These are phyloP conservation scores for Stephanodiscus minutulus DNA, from an alignment of 108 stramenopile genomes.

Conservation along the genomic window DNA sequence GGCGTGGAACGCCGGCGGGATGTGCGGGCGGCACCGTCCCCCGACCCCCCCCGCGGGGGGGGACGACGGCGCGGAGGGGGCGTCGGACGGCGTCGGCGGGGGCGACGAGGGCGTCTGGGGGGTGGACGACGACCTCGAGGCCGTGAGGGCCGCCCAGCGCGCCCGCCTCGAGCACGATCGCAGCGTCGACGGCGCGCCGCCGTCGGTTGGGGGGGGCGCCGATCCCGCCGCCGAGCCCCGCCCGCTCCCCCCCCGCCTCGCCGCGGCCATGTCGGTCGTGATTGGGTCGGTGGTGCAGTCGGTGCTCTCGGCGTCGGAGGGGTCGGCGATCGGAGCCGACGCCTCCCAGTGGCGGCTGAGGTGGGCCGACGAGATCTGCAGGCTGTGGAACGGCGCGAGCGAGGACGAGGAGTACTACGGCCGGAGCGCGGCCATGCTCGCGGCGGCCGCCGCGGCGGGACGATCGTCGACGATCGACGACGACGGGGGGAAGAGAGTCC, in stretches of 20 bases:
- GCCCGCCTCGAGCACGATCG: constrained; percentile 39
- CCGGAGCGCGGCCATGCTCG: constrained; percentile 21
- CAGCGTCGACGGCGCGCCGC: constrained; percentile 18
- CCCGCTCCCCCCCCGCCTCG: constrained; percentile 63
- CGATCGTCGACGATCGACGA: not conserved
- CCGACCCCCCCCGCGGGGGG: not conserved
- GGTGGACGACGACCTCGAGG: constrained; percentile 65
- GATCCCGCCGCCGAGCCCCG: constrained; percentile 24
- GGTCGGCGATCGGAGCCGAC: constrained; percentile 80
- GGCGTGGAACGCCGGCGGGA: constrained; percentile 92
- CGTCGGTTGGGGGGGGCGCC: not conserved
- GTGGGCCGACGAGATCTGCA: constrained; percentile 80
- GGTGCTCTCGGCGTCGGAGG: constrained; percentile 66
- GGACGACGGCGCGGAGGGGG: constrained; percentile 16
- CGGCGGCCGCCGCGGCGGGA: too few relatives aligned
- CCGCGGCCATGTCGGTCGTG: constrained; percentile 76
- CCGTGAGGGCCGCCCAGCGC: constrained; percentile 54
- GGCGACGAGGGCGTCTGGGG: constrained; percentile 26
- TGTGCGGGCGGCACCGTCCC: constrained; percentile 85
- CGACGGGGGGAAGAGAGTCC: constrained; percentile 7
- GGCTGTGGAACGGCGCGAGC: constrained; percentile 61
- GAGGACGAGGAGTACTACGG: constrained; percentile 67
- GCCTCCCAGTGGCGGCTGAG: constrained; percentile 72
- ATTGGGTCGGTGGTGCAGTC: constrained; percentile 79
- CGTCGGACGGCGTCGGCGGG: constrained; percentile 18